phyloP scores from a whole-genome alignment of 1,284 basidiomycete species.

The Ustilago cynodontis region DNA sequence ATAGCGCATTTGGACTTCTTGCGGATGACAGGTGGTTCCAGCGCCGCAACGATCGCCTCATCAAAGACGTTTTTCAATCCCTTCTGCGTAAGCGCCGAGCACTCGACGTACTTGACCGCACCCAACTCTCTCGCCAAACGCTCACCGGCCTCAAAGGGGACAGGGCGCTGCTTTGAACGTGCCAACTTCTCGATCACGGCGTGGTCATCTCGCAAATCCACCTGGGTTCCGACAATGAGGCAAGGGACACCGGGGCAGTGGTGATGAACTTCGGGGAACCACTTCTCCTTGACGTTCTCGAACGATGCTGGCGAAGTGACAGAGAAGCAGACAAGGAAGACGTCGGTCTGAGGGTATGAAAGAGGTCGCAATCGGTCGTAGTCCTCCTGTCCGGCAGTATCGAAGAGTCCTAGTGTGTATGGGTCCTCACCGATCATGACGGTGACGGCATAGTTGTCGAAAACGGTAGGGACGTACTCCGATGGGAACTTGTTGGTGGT shows the following conservation, averaged over 20 bases:
- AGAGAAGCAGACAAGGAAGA: constrained; percentile 99
- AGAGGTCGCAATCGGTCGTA: constrained; percentile 98
- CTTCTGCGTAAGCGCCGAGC: constrained; percentile 98
- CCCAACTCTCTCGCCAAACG: constrained; percentile 93
- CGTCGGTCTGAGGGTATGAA: constrained; percentile 99
- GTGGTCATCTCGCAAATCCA: constrained; percentile 94
- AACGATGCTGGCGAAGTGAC: constrained; percentile 98
- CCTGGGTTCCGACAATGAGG: constrained; percentile 97
- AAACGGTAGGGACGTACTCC: constrained; percentile 96
- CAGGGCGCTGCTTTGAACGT: constrained; percentile 94
- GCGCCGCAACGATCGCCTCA: constrained; percentile 98
- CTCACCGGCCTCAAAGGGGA: constrained; percentile 89
- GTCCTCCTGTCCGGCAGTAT: constrained; percentile 99
- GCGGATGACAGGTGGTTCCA: constrained; percentile 92
- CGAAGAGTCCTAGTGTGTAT: constrained; percentile 97
- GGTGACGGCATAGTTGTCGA: constrained; percentile 98
- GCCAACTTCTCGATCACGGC: constrained; percentile 94
- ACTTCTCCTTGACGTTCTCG: constrained; percentile 99
- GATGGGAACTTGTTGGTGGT: constrained; percentile 84
- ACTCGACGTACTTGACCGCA: constrained; percentile 99
- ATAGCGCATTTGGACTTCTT: constrained; percentile 85
- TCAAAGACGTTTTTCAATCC: constrained; percentile 99
- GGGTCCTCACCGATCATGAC: constrained; percentile 99
- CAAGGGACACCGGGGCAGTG: constrained; percentile 99
- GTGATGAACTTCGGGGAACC: constrained; percentile 99